phyloP scores from a whole-genome alignment of 768 basidiomycete genomes.

The Kwoniella bestiolae region DNA sequence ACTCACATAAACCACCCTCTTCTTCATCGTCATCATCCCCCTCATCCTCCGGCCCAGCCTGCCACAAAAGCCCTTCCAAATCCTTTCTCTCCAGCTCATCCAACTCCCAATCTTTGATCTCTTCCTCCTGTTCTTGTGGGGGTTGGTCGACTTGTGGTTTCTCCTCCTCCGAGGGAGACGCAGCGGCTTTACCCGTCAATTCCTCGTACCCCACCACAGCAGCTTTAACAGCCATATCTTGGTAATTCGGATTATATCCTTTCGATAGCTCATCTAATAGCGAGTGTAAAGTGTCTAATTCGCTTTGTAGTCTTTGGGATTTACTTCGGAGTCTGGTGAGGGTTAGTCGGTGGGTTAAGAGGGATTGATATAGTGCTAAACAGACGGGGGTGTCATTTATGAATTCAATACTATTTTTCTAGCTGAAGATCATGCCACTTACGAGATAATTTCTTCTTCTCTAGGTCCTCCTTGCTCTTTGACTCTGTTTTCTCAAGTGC shows the following conservation, averaged over 20 bases:
- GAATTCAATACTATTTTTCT: neutral
- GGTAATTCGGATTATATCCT: slow-evolving; percentile 97
- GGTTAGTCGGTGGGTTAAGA: slow-evolving; percentile 73
- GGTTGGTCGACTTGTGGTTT: slow-evolving; percentile 35
- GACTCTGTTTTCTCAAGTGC: slow-evolving; percentile 76
- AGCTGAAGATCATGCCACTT: slow-evolving; percentile 50
- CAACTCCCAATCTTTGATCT: slow-evolving; percentile 61
- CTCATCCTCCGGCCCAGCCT: slow-evolving; percentile 61
- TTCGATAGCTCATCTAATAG: slow-evolving; percentile 79
- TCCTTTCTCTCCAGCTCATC: slow-evolving; percentile 64
- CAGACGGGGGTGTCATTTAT: neutral
- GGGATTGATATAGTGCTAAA: slow-evolving; percentile 77
- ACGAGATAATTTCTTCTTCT: slow-evolving; percentile 87
- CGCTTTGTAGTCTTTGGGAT: slow-evolving; percentile 72
- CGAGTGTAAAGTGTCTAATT: slow-evolving; percentile 76
- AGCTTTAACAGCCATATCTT: slow-evolving; percentile 98
- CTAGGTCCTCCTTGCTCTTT: slow-evolving; percentile 76
- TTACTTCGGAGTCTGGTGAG: slow-evolving; percentile 77
- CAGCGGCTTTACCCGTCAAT: slow-evolving; percentile 15
- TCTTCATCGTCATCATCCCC: slow-evolving; percentile 37
- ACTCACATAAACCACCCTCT: slow-evolving; percentile 65
- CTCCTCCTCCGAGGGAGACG: slow-evolving; percentile 20
- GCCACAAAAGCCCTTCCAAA: slow-evolving; percentile 72
- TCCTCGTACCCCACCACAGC: slow-evolving; percentile 93
- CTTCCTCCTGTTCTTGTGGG: slow-evolving; percentile 47